Evolutionary conservation across 331 rosid species (phyloP).

Genomic region (Dryas integrifolia): DNA sequence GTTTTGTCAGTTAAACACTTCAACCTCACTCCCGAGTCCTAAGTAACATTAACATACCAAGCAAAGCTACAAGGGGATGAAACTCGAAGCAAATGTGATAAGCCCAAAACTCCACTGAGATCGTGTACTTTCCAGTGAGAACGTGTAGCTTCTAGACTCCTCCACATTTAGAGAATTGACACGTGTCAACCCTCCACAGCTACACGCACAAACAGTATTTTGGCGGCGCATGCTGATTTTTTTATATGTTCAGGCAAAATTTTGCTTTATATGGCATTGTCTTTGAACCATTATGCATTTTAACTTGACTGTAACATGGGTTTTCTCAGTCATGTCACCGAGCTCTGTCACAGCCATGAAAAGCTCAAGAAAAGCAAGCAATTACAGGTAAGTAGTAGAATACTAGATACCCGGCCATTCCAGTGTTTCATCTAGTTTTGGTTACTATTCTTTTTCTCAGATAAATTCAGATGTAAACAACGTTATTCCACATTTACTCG

Average conservation of each 20-base stretch:
- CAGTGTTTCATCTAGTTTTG: too few relatives aligned
- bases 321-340: constrained; percentile 17
- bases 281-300: neutral
- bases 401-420: too few relatives aligned
- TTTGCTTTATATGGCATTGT: neutral
- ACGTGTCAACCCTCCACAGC: constrained; percentile 1
- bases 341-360: neutral
- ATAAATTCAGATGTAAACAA: too few relatives aligned
- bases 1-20: too few relatives aligned
- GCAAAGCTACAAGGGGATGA: neutral
- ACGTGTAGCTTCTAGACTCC: constrained; percentile 15
- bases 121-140: neutral
- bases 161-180: constrained; percentile 22
- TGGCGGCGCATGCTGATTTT: neutral
- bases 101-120: neutral
- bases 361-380: constrained; percentile 29
- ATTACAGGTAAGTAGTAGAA: constrained; percentile 23
- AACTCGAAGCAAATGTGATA: neutral
- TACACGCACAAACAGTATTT: neutral
- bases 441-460: too few relatives aligned
- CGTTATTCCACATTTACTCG: too few relatives aligned
- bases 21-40: too few relatives aligned
- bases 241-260: neutral
- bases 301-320: constrained; percentile 29
- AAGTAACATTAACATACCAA: too few relatives aligned